These are phyloP conservation scores for Stachybotrys echinatus DNA, from an alignment of 2,329 filamentous ascomycete genomes.

Conservation along the genomic window DNA sequence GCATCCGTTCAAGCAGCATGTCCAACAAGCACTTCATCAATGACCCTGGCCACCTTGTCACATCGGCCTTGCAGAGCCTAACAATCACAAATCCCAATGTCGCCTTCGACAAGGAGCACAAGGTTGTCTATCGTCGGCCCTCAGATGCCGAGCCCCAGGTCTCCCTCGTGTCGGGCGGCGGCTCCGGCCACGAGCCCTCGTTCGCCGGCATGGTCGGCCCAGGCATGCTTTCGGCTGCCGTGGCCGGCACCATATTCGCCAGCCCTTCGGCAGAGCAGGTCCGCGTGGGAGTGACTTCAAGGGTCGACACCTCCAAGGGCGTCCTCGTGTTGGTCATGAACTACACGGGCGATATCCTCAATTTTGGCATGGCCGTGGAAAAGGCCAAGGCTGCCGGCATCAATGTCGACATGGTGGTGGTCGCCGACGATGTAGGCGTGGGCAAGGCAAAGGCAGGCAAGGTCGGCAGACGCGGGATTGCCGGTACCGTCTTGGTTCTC, in stretches of 20 bases:
- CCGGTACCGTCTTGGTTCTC: slow-evolving; percentile 84
- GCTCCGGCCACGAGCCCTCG: slow-evolving; percentile 84
- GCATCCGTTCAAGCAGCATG: too few species aligned
- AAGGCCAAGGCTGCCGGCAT: slow-evolving; percentile 79
- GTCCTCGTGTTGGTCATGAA: slow-evolving; percentile 94
- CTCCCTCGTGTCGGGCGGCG: slow-evolving; percentile 81
- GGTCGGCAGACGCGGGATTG: slow-evolving; percentile 85
- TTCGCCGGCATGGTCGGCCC: slow-evolving; percentile 81
- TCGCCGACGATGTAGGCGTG: slow-evolving; percentile 89
- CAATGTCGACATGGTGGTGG: slow-evolving; percentile 81
- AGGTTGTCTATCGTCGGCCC: slow-evolving; percentile 74
- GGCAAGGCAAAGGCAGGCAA: slow-evolving; percentile 80
- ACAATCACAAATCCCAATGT: slow-evolving; percentile 82
- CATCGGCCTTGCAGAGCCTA: slow-evolving; percentile 67
- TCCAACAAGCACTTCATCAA: slow-evolving; percentile 83
- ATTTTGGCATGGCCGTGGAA: slow-evolving; percentile 91
- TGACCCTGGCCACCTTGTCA: slow-evolving; percentile 74
- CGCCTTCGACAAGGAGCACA: slow-evolving; percentile 72
- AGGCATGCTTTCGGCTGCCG: slow-evolving; percentile 74
- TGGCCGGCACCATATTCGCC: slow-evolving; percentile 84
- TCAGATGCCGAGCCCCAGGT: slow-evolving; percentile 54
- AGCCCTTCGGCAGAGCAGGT: slow-evolving; percentile 80
- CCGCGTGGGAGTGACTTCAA: slow-evolving; percentile 64
- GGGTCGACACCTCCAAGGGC: slow-evolving; percentile 66
- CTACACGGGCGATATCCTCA: slow-evolving; percentile 84